phyloP scores from a whole-genome alignment of 2,329 filamentous ascomycete genomes.

The Colletotrichum tabaci region DNA sequence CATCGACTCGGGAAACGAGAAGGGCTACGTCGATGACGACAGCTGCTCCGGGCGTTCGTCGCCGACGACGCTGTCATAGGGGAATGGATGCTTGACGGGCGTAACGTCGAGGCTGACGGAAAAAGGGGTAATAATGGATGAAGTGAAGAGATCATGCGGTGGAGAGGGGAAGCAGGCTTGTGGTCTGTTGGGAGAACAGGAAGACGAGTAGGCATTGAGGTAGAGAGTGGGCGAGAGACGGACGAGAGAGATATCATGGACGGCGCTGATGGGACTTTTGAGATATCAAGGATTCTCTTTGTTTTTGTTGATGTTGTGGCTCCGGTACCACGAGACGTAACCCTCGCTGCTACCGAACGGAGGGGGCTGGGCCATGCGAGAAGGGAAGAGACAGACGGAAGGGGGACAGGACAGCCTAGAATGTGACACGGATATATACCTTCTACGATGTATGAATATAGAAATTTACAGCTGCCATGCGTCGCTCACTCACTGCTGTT shows the following conservation, averaged over 20 bases:
- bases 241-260: background rate
- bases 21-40: slow-evolving; percentile 40
- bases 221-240: background rate
- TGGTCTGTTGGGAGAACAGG: too few species aligned
- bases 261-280: background rate
- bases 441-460: slow-evolving; percentile 43
- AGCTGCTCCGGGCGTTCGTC: slow-evolving; percentile 39
- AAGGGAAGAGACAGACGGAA: too few species aligned
- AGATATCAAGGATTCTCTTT: slow-evolving; percentile 34
- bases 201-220: too few species aligned
- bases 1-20: slow-evolving; percentile 39
- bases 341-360: slow-evolving; percentile 1
- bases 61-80: slow-evolving; percentile 29
- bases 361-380: slow-evolving; percentile 1
- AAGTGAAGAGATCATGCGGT: background rate
- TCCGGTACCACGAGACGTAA: background rate
- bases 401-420: slow-evolving; percentile 17
- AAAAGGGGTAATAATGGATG: too few species aligned
- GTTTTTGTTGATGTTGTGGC: background rate
- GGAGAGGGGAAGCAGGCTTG: too few species aligned
- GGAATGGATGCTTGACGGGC: too few species aligned
- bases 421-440: slow-evolving; percentile 39
- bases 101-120: background rate
- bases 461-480: slow-evolving; percentile 21
- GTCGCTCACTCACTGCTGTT: background rate